Evolutionary conservation across 2,329 filamentous ascomycete genomes (phyloP), one percentile per base, ranked within the genome.

Genomic region (Penicillium vulpinum): DNA sequence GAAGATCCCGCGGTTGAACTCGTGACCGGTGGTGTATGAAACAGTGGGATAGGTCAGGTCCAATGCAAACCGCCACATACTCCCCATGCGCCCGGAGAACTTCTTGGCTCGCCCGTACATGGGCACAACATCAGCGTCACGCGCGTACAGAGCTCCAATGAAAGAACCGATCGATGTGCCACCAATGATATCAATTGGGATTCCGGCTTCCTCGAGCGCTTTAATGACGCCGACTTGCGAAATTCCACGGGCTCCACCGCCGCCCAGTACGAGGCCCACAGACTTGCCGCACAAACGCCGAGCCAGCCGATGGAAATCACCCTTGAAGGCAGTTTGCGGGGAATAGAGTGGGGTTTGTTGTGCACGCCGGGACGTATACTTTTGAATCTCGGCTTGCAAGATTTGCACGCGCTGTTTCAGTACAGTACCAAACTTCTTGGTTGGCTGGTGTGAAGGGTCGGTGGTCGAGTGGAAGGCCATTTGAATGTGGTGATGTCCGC

Each of bases 1-100:
- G 85, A 97, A 99, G 62, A 99, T 97, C 39, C 94, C 94, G 7
- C 94, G 90, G 68, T 99, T 99, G 83, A 99, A 99, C 69, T 99
- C 94, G 71, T 99, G 94, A 0, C 94, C 94, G 0, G 94, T 99
- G 0, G 95, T 99, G 76, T 99, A 99, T 1, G 93, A 96, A 8
- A 91, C 91, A 6, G 93, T 94, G 0, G 94, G 94, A 73, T 99
- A 99, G 0, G 94, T 99, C 66, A 99, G 76, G 70, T 99, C 94
- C 3, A 99, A 81, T 1, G 92, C 92, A 73, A 99, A 97, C n/a
- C 94, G 87, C 94, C 94, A 99, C 77, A 97, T 91, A 75, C 93
- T 97, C 43, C 91, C 91, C 95, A 99, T 99, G n/a, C 95, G 89
- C 5, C 94, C 92, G 0, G 94, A 86, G 73, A 99, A 99, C 73